These are phyloP conservation scores for Eleusine coracana DNA, from an alignment of 176 grass and related monocot genomes.

Conservation along the genomic window DNA sequence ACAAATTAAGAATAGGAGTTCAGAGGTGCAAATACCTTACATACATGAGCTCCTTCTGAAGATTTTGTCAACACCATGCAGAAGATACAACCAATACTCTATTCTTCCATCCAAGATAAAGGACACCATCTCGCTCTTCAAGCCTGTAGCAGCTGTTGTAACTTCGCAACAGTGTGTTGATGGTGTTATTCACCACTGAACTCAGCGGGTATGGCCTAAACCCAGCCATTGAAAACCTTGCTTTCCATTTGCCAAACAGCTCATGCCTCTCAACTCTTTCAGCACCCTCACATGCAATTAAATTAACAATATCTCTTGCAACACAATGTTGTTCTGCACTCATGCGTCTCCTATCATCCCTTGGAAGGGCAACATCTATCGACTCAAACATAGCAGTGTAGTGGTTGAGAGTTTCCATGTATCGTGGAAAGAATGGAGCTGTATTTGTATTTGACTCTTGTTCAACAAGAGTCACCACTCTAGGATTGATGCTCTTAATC, in stretches of 20 bases:
- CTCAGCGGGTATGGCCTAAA: conserved; percentile 53
- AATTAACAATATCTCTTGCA: conserved; percentile 80
- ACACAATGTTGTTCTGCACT: conserved; percentile 76
- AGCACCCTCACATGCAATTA: conserved; percentile 70
- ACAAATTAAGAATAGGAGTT: neutral
- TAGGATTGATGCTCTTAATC: conserved; percentile 70
- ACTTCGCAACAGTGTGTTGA: conserved; percentile 38
- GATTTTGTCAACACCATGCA: conserved; percentile 52
- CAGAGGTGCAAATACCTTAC: neutral
- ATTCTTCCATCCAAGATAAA: conserved; percentile 64
- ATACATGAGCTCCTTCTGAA: conserved; percentile 16
- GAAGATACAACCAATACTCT: conserved; percentile 64
- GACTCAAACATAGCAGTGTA: conserved; percentile 77
- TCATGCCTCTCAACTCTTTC: conserved; percentile 70
- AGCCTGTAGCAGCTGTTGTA: conserved; percentile 54
- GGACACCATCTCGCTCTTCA: conserved; percentile 50
- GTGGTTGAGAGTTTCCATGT: conserved; percentile 67
- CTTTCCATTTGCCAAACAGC: conserved; percentile 59
- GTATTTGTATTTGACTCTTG: conserved; percentile 86
- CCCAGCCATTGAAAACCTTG: conserved; percentile 56
- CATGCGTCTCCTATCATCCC: conserved; percentile 64
- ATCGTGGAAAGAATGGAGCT: conserved; percentile 68
- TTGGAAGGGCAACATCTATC: conserved; percentile 61
- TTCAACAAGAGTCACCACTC: conserved; percentile 63
- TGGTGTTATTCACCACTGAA: conserved; percentile 59